phyloP scores from a whole-genome alignment of 441 rosid species.

The Flueggea neowawraea region DNA sequence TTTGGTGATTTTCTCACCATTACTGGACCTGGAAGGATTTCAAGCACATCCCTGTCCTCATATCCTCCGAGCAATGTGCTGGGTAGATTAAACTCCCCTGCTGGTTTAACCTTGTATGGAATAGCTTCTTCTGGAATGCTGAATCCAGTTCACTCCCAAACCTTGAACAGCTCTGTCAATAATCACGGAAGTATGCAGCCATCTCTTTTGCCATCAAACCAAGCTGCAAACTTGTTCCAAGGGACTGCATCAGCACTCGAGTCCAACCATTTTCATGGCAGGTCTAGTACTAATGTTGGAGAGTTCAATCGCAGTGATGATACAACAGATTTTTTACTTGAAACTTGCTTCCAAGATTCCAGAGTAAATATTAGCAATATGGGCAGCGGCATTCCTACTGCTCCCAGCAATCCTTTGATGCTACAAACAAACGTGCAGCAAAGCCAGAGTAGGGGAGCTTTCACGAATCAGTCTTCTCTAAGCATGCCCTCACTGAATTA shows the following conservation, averaged over 20 bases:
- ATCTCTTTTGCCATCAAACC: slow-evolving; percentile 36
- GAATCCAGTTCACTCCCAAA: slow-evolving; percentile 45
- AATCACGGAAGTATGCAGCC: slow-evolving; percentile 47
- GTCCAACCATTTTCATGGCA: slow-evolving; percentile 49
- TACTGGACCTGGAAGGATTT: slow-evolving; percentile 50
- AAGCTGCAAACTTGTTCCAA: slow-evolving; percentile 39
- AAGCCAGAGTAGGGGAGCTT: slow-evolving; percentile 27
- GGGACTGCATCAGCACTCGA: slow-evolving; percentile 51
- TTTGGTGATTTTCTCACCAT: slow-evolving; percentile 52
- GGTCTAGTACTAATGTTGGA: slow-evolving; percentile 35
- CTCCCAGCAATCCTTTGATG: slow-evolving; percentile 40
- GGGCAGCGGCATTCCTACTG: slow-evolving; percentile 32
- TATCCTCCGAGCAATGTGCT: slow-evolving; percentile 51
- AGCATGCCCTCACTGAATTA: slow-evolving; percentile 36
- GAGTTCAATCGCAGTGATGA: slow-evolving; percentile 39
- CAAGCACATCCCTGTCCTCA: slow-evolving; percentile 41
- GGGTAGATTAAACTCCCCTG: slow-evolving; percentile 60
- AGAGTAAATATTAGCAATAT: slow-evolving; percentile 36
- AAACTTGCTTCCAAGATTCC: slow-evolving; percentile 36
- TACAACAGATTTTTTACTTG: slow-evolving; percentile 21
- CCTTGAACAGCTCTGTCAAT: slow-evolving; percentile 33
- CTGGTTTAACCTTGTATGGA: slow-evolving; percentile 54
- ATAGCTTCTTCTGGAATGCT: slow-evolving; percentile 55
- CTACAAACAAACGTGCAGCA: slow-evolving; percentile 33
- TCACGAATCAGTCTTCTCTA: slow-evolving; percentile 48